Evolutionary conservation across 2,329 filamentous ascomycete genomes (phyloP), one percentile per base, ranked within the genome.

Genomic region (Parascedosporium putredinis): DNA sequence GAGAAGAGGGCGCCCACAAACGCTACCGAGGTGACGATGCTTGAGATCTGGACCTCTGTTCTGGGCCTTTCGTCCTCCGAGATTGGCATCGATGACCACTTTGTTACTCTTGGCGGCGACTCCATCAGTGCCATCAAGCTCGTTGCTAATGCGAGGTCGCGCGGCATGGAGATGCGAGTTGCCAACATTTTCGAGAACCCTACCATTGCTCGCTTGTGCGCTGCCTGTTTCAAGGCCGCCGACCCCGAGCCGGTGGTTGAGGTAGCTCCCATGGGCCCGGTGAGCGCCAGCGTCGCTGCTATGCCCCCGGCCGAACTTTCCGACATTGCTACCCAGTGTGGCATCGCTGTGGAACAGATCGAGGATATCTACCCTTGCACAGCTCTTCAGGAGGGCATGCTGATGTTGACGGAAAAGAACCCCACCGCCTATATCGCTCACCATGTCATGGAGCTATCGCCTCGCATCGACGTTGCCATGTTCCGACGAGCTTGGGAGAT

Each of bases 81-180:
- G 4, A 53, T 67, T 25, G 53, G 59, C 1, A 53, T 59, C 1
- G 55, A 61, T 2, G 63, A 65, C 53, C 61, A 62, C 56, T 71
- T 71, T 59, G 67, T 70, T 55, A 59, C 58, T 0, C 59, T 71
- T 1, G 69, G 68, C 0, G 69, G 71, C 4, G 70, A 73, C 57
- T 73, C 71, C 0, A 60, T 72, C 10, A 60, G 61, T 5, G 68
- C 70, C 0, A 72, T 73, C 68, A 64, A 62, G 46, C 57, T 72
- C 1, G 66, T 70, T 1, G 62, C 67, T 1, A 58, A 59, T 27
- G 65, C 65, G 4, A 59, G 64, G 47, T 58, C 54, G 4, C 54
- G 54, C 5, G 60, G 59, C 12, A 52, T 70, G 6, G 52, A 59
- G 2, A 54, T 72, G n/a, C 66, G 62, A 2, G 68, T 71, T 0